Percentiles rank a stretch among this genome's conserved stretches.
These are phyloP conservation scores for Plasmodium cynomolgi DNA, from an alignment of 169 alveolate genomes.

Conservation along the genomic window DNA sequence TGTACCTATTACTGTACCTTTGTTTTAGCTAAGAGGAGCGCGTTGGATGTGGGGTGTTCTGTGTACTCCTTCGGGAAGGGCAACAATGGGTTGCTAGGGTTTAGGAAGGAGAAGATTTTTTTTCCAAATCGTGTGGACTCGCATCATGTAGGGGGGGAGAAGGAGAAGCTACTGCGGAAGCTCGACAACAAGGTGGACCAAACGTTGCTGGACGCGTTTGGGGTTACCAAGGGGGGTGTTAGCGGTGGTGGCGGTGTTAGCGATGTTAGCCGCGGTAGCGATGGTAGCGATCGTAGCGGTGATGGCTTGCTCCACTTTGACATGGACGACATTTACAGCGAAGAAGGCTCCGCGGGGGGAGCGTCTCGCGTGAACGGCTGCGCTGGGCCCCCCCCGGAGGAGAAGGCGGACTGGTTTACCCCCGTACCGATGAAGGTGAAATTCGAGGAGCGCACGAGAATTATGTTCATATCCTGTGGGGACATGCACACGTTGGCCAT, in stretches of 20 bases:
- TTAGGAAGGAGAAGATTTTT: slow-evolving; percentile 24
- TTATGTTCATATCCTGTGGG: slow-evolving; percentile 87
- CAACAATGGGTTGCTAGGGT: slow-evolving; percentile 85
- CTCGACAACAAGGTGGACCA: not conserved
- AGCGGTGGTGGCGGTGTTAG: not conserved
- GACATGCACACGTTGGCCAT: slow-evolving; percentile 85
- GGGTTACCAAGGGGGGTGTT: not conserved
- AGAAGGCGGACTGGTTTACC: slow-evolving; percentile 86
- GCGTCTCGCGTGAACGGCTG: not conserved
- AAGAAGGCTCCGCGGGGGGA: not conserved
- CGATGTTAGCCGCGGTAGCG: not conserved
- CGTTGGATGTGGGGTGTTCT: slow-evolving; percentile 77
- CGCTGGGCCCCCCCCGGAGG: not conserved
- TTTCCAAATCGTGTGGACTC: not conserved
- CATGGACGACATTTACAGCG: slow-evolving; percentile 6
- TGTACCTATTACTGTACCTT: slow-evolving; percentile 83
- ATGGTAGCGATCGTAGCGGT: not conserved
- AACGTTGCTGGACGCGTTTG: slow-evolving; percentile 25
- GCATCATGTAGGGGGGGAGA: not conserved
- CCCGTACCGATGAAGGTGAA: slow-evolving; percentile 83
- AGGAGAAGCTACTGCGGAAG: not conserved
- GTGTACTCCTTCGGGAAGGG: slow-evolving; percentile 87
- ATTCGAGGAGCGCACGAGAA: slow-evolving; percentile 75
- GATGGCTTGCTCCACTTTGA: slow-evolving; percentile 28
- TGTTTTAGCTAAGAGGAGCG: slow-evolving; percentile 75